A percentile compares a stretch with the other conserved stretches of the same genome.
phyloP scores from a whole-genome alignment of 805 yeast genomes.

The Clavispora santaluciae region DNA sequence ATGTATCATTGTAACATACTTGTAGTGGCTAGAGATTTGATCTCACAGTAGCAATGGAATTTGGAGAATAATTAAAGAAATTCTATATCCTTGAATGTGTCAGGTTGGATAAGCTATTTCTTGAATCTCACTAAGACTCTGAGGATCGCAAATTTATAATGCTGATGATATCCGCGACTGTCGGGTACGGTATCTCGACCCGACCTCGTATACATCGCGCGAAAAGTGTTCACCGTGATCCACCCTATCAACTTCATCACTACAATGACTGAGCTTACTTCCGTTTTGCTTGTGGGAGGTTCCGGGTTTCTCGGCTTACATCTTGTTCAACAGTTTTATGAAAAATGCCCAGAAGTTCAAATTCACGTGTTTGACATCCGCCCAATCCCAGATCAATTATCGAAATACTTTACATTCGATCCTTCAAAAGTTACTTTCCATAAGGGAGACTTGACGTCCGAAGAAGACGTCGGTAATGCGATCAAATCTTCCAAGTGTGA shows the following conservation, averaged over 20 bases:
- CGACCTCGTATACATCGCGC: neutral
- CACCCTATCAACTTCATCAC: no score
- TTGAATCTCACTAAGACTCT: no score
- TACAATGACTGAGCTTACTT: slow-evolving; percentile 10
- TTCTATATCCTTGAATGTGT: no score
- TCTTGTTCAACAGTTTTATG: slow-evolving; percentile 77
- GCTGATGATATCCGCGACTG: no score
- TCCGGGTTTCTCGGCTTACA: slow-evolving; percentile 93
- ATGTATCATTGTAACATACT: neutral
- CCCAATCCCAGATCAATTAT: slow-evolving; percentile 69
- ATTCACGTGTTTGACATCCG: slow-evolving; percentile 90
- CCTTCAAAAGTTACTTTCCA: slow-evolving; percentile 53
- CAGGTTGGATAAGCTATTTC: no score
- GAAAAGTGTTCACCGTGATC: neutral
- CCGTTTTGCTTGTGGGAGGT: slow-evolving; percentile 90
- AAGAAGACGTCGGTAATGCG: slow-evolving; percentile 61
- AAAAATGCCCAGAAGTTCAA: slow-evolving; percentile 56
- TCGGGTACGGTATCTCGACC: neutral
- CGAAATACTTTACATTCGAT: slow-evolving; percentile 73
- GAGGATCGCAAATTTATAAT: no score
- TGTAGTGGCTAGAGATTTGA: no score
- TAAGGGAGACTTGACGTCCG: slow-evolving; percentile 81
- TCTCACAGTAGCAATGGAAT: no score
- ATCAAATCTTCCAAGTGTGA: slow-evolving; percentile 55
- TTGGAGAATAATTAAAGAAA: no score